Evolutionary conservation across 2,329 filamentous ascomycete genomes (phyloP).

Genomic region (Pseudogymnoascus sp.): DNA sequence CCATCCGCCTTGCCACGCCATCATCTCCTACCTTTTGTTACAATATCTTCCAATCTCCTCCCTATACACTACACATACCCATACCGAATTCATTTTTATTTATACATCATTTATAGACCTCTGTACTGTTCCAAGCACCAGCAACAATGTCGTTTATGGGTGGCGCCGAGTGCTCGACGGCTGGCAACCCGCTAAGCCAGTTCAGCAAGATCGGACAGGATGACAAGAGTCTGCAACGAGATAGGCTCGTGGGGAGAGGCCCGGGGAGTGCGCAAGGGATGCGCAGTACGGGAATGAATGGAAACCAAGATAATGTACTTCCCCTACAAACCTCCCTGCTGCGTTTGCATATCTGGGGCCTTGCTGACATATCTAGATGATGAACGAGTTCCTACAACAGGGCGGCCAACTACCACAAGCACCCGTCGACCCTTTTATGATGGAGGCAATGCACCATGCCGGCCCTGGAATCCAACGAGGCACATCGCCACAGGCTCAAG

Average conservation of each 20-base stretch:
- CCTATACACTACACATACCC: not conserved
- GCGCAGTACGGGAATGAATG: constrained; percentile 51
- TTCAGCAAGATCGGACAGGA: constrained; percentile 96
- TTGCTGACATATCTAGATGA: constrained; percentile 54
- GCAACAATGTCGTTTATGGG: constrained; percentile 81
- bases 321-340: not conserved
- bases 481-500: constrained; percentile 34
- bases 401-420: constrained; percentile 52
- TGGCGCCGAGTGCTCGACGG: constrained; percentile 93
- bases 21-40: not conserved
- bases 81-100: not conserved
- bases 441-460: constrained; percentile 22
- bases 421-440: constrained; percentile 33
- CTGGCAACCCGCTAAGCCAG: constrained; percentile 90
- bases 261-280: constrained; percentile 69
- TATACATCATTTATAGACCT: not conserved
- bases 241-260: constrained; percentile 71
- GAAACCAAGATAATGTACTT: constrained; percentile 61
- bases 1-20: not conserved
- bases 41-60: not conserved
- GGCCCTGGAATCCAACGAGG: constrained; percentile 22
- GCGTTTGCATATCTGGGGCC: not conserved
- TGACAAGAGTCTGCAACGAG: constrained; percentile 89
- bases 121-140: not conserved
- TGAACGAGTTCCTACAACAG: constrained; percentile 88